Base-by-base conservation (phyloP, 2,329 filamentous ascomycete species). In the Penicillium paneum region DNA sequence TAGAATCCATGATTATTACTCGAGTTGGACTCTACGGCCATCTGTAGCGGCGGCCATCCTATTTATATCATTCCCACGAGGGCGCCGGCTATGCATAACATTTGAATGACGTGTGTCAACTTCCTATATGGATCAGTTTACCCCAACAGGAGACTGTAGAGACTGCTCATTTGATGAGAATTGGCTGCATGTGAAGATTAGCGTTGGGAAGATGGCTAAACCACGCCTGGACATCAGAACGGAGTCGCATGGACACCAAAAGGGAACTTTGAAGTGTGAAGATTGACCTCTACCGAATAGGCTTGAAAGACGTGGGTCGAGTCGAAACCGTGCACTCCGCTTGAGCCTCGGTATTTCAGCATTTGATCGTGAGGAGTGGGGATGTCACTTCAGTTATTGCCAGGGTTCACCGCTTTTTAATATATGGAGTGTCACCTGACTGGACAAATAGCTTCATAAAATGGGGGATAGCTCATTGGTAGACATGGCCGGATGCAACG, bases 1-100 rank as follows among this genome's bases (percentile, higher is more conserved):
- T 60, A 15, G 62, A 60, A 41, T 61, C 63, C 64, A 66, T 66
- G 49, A 15, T 56, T 19, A 19, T 21, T 45, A 8, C 2, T 41
- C 26, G 8, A 13, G 13, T 44, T 48, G 17, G 19, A 24, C 49
- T 41, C 43, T 36, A 34, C 6, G 15, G 19, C 3, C 39, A 8
- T 39, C 49, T 19, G 21, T 47, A 29, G 36, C 36, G 28, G 39
- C 5, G 34, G 39, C 5, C 19, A 17, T 13, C 35, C 46, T 1
- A 32, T 56, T 64, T 64, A 64, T 64, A 63, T 60, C 48, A 28
- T 32, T 54, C 41, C 38, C 8, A 26, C 10, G 31, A 28, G n/a
- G 21, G 12, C 21, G 32, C 19, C 7, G 17, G 28, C 19, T 3
- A 28, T 26, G 13, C 17, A 28, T 1, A n/a, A 29, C 56, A 60